Conservation (phyloP, 495 filamentous ascomycete species). For the Xeromyces bisporus region DNA sequence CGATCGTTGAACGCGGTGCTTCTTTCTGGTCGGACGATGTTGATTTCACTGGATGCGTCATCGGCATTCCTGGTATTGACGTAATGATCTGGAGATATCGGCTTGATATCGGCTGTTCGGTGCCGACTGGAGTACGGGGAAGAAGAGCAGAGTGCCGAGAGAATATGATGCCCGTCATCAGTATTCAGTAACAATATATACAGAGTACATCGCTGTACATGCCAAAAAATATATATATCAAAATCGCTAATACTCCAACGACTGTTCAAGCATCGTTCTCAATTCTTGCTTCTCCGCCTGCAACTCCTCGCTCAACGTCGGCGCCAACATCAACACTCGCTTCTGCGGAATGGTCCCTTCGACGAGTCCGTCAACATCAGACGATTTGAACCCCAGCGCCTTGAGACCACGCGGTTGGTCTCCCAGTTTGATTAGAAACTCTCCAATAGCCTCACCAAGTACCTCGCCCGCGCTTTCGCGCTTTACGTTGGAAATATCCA, state of each 20-base stretch:
- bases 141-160: too few relatives aligned
- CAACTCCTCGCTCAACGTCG: constrained; percentile 50
- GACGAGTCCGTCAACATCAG: constrained; percentile 64
- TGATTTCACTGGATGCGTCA: too few relatives aligned
- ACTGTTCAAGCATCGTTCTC: constrained; percentile 44
- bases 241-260: constrained; percentile 37
- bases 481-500: constrained; percentile 74
- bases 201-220: too few relatives aligned
- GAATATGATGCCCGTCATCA: too few relatives aligned
- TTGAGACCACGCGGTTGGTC: constrained; percentile 82
- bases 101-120: too few relatives aligned
- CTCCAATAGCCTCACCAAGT: constrained; percentile 57
- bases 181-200: too few relatives aligned
- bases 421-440: constrained; percentile 67
- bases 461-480: constrained; percentile 76
- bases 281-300: constrained; percentile 49
- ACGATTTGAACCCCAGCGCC: constrained; percentile 56
- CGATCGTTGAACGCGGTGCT: too few relatives aligned
- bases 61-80: too few relatives aligned
- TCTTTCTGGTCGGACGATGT: too few relatives aligned
- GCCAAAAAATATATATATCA: not conserved
- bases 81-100: too few relatives aligned
- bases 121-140: too few relatives aligned
- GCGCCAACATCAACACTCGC: constrained; percentile 81
- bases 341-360: constrained; percentile 89